Evolutionary conservation across 345 rosid genomes (phyloP), one percentile per base, ranked within the genome.

Genomic region (Salix caprea): DNA sequence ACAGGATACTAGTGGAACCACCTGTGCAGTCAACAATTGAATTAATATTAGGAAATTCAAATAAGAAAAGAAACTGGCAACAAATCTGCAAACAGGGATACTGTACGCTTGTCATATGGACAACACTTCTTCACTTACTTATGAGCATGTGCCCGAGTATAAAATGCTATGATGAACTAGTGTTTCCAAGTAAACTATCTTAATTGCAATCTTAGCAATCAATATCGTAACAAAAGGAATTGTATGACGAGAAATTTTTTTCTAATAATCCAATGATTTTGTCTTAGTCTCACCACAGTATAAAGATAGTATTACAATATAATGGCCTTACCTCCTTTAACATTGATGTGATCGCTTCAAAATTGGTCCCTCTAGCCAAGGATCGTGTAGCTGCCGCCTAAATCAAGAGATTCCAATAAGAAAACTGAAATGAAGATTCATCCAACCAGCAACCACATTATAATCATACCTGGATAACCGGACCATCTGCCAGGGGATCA

Each of bases 361-460:
- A 85, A 88, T 91, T 88, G 81, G 97, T 88, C 72, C 95, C 94
- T 75, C 85, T 88, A 37, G 89, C 92, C 84, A 87, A 84, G 32
- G 98, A 89, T 36, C 97, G 94, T 34, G 94, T 89, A 18, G 98
- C 92, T 34, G 98, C 98, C 69, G 99, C 99, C 99, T 95, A 78
- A 76, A 68, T 26, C 50, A 73, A 65, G 68, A 80, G 70, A 83
- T 26, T 24, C 75, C 16, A 46, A 67, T 67, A 48, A 75, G 70
- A 71, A 61, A 34, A 72, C n/a, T 24, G 14, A 77, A 66, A n/a
- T 67, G 14, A 48, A 4, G 24, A 6, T 3, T 44, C 65, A 23
- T 60, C n/a, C 39, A 16, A 67, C n/a, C 67, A 44, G 68, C 28
- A 32, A 24, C 24, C 23, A 26, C 0, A 52, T 1, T 71, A 74